Base-by-base conservation (phyloP, 106 monocot genomes). In the Hemerocallis citrina region DNA sequence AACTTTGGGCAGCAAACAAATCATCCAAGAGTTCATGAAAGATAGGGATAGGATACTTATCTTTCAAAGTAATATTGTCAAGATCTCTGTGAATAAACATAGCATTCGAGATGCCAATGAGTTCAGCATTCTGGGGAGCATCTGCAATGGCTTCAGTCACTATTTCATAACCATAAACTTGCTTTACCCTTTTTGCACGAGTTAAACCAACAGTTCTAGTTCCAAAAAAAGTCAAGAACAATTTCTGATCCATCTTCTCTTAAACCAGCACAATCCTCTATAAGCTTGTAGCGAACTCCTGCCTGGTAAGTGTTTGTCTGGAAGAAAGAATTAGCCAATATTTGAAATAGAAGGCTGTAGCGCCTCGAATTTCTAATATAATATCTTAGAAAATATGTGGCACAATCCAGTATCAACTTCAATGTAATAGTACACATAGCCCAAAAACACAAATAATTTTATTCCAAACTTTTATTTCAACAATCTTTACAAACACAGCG, bases 301-400 rank as follows among this genome's bases (percentile, higher is more conserved):
- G 96, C 95, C 84, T 96, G 96, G 71, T 87, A 67, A 45, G 91
- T 61, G 61, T 96, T 96, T 22, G 96, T 96, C 55, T 96, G 96
- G 72, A 96, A 96, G 69, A 96, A 96, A 67, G 96, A 96, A 54
- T 96, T 96, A 24, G 96, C 84, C 34, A 91, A 96, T 62, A 96
- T 85, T 38, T 88, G 87, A 64, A 96, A 96, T 16, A 74, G 74
- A 55, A n/a, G n/a, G n/a, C n/a, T n/a, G n/a, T n/a, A n/a, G n/a
- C n/a, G n/a, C n/a, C n/a, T n/a, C n/a, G n/a, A n/a, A n/a, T n/a
- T n/a, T n/a, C n/a, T n/a, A n/a, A n/a, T n/a, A n/a, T n/a, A n/a
- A n/a, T n/a, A n/a, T n/a, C n/a, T n/a, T n/a, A n/a, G n/a, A n/a
- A n/a, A n/a, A n/a, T n/a, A n/a, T n/a, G n/a, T n/a, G n/a, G n/a